Base-by-base conservation (phyloP, 2,329 filamentous ascomycete genomes). In the Aaosphaeria arxii region DNA sequence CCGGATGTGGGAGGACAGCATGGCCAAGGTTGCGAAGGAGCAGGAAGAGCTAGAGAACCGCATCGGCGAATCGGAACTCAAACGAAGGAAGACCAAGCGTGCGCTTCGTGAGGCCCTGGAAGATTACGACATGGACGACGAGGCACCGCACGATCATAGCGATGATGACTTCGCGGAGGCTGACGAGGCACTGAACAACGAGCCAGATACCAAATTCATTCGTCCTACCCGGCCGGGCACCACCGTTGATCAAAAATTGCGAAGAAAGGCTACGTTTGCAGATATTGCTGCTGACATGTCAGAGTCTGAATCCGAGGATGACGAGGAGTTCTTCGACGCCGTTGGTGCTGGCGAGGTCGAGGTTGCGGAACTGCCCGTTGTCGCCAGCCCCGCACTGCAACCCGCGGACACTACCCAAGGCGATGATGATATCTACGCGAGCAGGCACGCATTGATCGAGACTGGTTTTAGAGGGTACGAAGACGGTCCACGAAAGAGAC, bases 241-340 rank as follows among this genome's bases (percentile, higher is more conserved):
- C 17, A 44, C 53, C 13, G 7, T n/a, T 4, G 47, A 52, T 2
- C 61, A 61, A 9, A 53, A 53, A 5, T 44, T 69, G 30, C 77
- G 82, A 44, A 82, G 83, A 49, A 85, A 84, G 64, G 85, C 86
- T 33, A 81, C 79, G 0, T 80, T 94, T 39, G 84, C 84, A 30
- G 82, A 88, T 56, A 80, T 92, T 40, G 79, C 77, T n/a, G 84
- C 87, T 49, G 71, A 74, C 35, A 71, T 77, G 30, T 94, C 89
- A 6, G 85, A 83, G 45, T 79, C 78, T 0, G 91, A 92, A 46
- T 89, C 85, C 3, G 67, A 90, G 4, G 87, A 88, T 32, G 90
- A 90, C 42, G 88, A 96, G 45, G 92, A 97, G 66, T 99, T 99
- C 69, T 99, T 97, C 59, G 94, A 99, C 72, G 94, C 94, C 6